Conservation (phyloP, 257 asterid genomes). For the Salvia rosmarinus region DNA sequence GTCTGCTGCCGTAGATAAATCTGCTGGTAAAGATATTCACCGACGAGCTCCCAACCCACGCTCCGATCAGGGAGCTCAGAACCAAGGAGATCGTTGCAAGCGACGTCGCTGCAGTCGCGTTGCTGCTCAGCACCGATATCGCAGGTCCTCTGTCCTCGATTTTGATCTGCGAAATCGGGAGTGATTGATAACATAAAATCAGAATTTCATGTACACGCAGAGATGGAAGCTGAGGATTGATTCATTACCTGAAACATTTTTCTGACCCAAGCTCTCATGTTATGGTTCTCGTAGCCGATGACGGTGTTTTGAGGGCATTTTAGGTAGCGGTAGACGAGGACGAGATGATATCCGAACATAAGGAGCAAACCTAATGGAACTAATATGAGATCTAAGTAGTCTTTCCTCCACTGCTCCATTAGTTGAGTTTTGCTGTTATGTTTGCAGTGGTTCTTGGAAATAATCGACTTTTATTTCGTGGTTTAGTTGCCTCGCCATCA, state of each 20-base stretch:
- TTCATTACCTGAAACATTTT: conserved; percentile 53
- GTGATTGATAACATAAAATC: too few species aligned
- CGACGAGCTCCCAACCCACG: conserved; percentile 62
- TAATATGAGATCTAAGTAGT: conserved; percentile 49
- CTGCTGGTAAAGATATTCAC: conserved; percentile 43
- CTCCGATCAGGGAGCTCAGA: conserved; percentile 57
- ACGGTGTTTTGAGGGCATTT: conserved; percentile 48
- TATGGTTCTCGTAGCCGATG: conserved; percentile 64
- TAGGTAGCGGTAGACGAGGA: conserved; percentile 57
- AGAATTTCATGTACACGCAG: too few species aligned
- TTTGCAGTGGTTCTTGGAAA: neutral
- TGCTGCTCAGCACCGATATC: conserved; percentile 48
- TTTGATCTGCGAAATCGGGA: conserved; percentile 40
- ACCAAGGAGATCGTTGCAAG: conserved; percentile 57
- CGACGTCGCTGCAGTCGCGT: conserved; percentile 50
- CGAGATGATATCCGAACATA: conserved; percentile 65
- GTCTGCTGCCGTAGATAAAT: conserved; percentile 55
- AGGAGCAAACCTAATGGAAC: conserved; percentile 57
- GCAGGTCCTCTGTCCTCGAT: conserved; percentile 56
- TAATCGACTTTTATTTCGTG: neutral
- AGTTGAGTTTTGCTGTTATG: neutral
- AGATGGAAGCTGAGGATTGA: too few species aligned
- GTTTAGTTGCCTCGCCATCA: too few species aligned
- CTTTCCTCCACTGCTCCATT: conserved; percentile 52
- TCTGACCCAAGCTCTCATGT: conserved; percentile 64